These are phyloP conservation scores for Plasmodium sp. DNA, from an alignment of 169 alveolate species.

Conservation along the genomic window DNA sequence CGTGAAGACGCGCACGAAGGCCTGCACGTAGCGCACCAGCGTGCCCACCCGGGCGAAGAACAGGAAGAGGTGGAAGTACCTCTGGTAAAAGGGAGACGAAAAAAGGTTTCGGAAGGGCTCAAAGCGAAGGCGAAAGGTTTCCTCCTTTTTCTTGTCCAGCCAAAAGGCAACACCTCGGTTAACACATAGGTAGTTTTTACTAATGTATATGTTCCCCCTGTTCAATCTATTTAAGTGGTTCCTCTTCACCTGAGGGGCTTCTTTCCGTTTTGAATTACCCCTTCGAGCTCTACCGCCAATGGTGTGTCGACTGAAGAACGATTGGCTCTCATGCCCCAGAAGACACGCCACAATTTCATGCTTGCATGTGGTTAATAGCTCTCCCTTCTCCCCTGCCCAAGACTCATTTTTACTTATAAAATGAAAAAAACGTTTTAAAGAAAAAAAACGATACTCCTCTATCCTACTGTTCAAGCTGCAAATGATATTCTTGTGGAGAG, in stretches of 20 bases:
- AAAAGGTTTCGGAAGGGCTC: constrained; percentile 32
- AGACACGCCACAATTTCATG: constrained; percentile 7
- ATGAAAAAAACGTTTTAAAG: constrained; percentile 21
- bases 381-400: neutral
- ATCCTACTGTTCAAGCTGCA: constrained; percentile 25
- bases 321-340: constrained; percentile 31
- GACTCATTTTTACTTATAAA: neutral
- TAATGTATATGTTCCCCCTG: constrained; percentile 21
- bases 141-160: constrained; percentile 16
- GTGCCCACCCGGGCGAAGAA: constrained; percentile 41
- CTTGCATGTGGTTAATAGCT: neutral
- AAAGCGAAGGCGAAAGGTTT: constrained; percentile 1
- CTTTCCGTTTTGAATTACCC: neutral
- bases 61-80: constrained; percentile 30
- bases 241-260: neutral
- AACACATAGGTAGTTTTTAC: constrained; percentile 37
- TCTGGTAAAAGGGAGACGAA: constrained; percentile 38
- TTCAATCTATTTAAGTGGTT: neutral
- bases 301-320: neutral
- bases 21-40: constrained; percentile 31
- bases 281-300: neutral
- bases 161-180: constrained; percentile 35
- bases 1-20: constrained; percentile 25
- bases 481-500: constrained; percentile 33
- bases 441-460: constrained; percentile 36